Percentiles rank a stretch among this genome's conserved stretches.
phyloP scores from a whole-genome alignment of 2,329 filamentous ascomycete genomes.

The Lojkania enalia region DNA sequence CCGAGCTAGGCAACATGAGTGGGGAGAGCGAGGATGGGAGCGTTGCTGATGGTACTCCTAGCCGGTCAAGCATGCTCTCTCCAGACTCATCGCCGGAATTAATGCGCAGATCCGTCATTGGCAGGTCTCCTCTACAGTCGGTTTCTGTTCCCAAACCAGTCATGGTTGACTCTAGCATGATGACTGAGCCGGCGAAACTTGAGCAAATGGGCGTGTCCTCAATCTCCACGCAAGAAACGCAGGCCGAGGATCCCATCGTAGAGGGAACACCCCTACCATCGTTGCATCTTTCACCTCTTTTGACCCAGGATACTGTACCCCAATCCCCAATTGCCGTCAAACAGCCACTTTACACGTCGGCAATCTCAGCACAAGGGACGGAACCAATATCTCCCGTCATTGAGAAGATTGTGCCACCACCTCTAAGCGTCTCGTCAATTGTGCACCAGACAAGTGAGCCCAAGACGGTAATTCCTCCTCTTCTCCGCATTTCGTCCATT shows the following conservation, averaged over 20 bases:
- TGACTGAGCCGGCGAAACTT: conserved; percentile 63
- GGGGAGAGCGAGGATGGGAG: conserved; percentile 65
- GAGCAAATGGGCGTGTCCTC: conserved; percentile 32
- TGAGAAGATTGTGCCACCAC: conserved; percentile 6
- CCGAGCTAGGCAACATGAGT: conserved; percentile 81
- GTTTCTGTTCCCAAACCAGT: conserved; percentile 28
- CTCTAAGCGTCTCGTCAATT: conserved; percentile 7
- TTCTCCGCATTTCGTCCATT: conserved; percentile 6
- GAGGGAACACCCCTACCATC: conserved; percentile 13
- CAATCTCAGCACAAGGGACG: conserved; percentile 28
- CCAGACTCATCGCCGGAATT: conserved; percentile 39
- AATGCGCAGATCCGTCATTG: conserved; percentile 22
- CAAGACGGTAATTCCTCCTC: conserved; percentile 35
- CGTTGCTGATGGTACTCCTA: conserved; percentile 40
- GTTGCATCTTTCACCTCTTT: conserved; percentile 26
- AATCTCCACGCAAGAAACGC: conserved; percentile 33
- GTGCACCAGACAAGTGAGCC: conserved; percentile 7
- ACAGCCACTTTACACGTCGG: conserved; percentile 22
- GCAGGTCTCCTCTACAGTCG: conserved; percentile 28
- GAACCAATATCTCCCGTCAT: conserved; percentile 28
- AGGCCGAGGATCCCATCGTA: conserved; percentile 17
- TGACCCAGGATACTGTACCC: conserved; percentile 30
- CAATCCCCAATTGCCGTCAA: conserved; percentile 8
- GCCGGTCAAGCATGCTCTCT: conserved; percentile 36
- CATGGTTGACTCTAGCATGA: conserved; percentile 64